Conservation (phyloP, 495 filamentous ascomycete species). For the Immersiella caudata region DNA sequence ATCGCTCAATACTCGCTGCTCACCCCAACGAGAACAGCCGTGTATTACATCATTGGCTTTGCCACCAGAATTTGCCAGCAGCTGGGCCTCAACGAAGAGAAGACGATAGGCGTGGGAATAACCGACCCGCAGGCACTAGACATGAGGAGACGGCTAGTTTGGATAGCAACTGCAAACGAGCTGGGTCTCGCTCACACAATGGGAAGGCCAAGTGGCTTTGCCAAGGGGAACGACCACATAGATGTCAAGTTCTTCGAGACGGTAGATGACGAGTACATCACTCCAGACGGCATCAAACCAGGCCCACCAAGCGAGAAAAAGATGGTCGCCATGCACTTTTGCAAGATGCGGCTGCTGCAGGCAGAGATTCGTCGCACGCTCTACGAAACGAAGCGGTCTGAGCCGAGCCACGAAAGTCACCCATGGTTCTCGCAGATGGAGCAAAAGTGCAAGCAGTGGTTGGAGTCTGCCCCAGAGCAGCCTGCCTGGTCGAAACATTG, state of each 20-base stretch:
- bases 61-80: constrained; percentile 85
- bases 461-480: constrained; percentile 46
- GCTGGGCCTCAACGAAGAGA: constrained; percentile 80
- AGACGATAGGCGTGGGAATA: constrained; percentile 66
- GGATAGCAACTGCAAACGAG: constrained; percentile 85
- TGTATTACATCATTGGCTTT: constrained; percentile 87
- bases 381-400: constrained; percentile 75
- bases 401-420: constrained; percentile 73
- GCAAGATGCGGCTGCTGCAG: constrained; percentile 86
- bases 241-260: constrained; percentile 80
- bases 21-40: constrained; percentile 85
- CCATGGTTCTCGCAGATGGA: constrained; percentile 86
- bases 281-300: constrained; percentile 69
- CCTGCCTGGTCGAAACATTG: constrained; percentile 56
- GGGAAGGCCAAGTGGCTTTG: constrained; percentile 80
- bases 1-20: constrained; percentile 91
- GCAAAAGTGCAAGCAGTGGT: constrained; percentile 74
- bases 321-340: constrained; percentile 85
- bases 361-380: constrained; percentile 81
- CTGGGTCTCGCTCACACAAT: constrained; percentile 82
- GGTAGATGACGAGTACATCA: constrained; percentile 79
- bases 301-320: constrained; percentile 75
- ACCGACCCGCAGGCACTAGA: constrained; percentile 73
- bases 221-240: constrained; percentile 74
- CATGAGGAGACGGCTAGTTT: constrained; percentile 83